Conservation (phyloP, 2,329 filamentous ascomycete species). For the Graphiopsis chlorocephala region DNA sequence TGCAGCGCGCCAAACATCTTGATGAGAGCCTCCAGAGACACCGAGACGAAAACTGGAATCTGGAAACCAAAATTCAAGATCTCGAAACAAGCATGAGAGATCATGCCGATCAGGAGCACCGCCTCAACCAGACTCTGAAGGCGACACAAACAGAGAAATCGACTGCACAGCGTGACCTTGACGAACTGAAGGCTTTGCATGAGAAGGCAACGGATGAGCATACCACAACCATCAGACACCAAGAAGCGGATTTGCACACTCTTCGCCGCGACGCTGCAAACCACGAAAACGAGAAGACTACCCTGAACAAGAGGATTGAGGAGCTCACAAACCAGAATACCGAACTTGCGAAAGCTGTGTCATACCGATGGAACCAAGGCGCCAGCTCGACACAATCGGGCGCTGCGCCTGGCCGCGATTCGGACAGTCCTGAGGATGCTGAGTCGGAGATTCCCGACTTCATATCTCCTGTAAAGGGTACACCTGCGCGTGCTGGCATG, state of each 20-base stretch:
- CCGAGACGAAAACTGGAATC: conserved; percentile 97
- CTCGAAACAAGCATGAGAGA: conserved; percentile 71
- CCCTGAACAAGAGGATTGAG: conserved; percentile 79
- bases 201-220: conserved; percentile 81
- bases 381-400: conserved; percentile 34
- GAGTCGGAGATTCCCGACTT: conserved; percentile 83
- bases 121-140: conserved; percentile 70
- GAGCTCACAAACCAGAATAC: conserved; percentile 86
- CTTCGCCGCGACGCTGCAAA: conserved; percentile 76
- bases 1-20: conserved; percentile 74
- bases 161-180: conserved; percentile 76
- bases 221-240: conserved; percentile 70
- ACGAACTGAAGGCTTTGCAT: conserved; percentile 80
- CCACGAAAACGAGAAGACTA: conserved; percentile 73
- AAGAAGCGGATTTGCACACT: conserved; percentile 83
- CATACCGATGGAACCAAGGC: conserved; percentile 60
- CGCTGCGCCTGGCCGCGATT: conserved; percentile 56
- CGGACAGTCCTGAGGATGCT: conserved; percentile 51
- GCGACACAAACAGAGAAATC: conserved; percentile 71
- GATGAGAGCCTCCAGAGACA: conserved; percentile 95
- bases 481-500: conserved; percentile 75
- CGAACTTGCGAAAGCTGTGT: conserved; percentile 81
- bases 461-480: conserved; percentile 84
- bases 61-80: conserved; percentile 90
- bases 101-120: conserved; percentile 76